Evolutionary conservation across 352 stramenopile genomes (phyloP), one percentile per base, ranked within the genome.

Genomic region (Phytophthora tubulina): DNA sequence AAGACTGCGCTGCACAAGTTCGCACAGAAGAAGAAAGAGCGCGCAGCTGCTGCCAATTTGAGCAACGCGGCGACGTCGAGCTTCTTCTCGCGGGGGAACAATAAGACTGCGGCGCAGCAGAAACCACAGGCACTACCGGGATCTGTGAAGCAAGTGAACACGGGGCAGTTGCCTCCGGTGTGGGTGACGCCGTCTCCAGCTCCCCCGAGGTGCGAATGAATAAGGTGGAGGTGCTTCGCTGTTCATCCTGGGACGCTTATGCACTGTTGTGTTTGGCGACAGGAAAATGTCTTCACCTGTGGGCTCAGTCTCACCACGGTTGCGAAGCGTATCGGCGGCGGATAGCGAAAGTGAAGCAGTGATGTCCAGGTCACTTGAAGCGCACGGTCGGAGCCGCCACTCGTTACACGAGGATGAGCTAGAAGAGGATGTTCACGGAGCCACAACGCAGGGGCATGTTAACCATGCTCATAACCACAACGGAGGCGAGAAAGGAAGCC

Each of bases 1-100:
- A 87, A 87, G 60, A 90, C 82, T 57, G 88, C 85, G 48, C 73
- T 95, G 54, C 85, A 95, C 75, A 95, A 95, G 56, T 92, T 95
- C 50, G 57, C 70, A n/a, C 82, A 90, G 60, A 95, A 94, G 73
- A 89, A 94, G 54, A 91, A 95, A 62, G 74, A 91, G 31, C 71
- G 82, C 15, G 67, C 68, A 44, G 46, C 51, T 32, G 21, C 59
- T 41, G 52, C 50, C 5, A 62, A 63, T 45, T 54, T 90, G 11
- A 64, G 70, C 45, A 87, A 76, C 57, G 76, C 68, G 14, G 81
- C 82, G 6, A 87, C 85, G 2, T 86, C 79, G 4, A 75, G 88
- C 14, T 95, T 95, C 66, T 95, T 95, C 60, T 91, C 85, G 3
- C 74, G 86, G 8, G 50, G 72, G 5, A 60, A 73, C 13, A 72